Percentiles rank a stretch among this genome's conserved stretches.
phyloP scores from a whole-genome alignment of 2,329 filamentous ascomycete species.

The Calcarisporium arbuscula region DNA sequence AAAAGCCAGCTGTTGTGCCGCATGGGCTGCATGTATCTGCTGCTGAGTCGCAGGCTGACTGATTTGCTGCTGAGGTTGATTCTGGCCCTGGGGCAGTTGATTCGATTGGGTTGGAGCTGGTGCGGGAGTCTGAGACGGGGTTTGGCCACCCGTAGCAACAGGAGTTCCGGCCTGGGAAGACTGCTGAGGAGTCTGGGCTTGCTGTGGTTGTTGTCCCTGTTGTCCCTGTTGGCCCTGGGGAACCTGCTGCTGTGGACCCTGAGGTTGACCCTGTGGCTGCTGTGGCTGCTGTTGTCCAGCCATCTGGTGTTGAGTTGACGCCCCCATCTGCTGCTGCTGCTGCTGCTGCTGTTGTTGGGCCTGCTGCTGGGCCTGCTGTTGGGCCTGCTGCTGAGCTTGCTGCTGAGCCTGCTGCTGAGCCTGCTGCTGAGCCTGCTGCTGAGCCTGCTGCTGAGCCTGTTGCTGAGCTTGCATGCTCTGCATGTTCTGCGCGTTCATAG shows the following conservation, averaged over 20 bases:
- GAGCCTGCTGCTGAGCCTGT: slow-evolving; percentile 27
- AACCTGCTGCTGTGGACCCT: slow-evolving; percentile 20
- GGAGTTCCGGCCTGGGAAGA: slow-evolving; percentile 34
- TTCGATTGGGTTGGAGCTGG: slow-evolving; percentile 29
- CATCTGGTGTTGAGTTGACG: slow-evolving; percentile 22
- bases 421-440: slow-evolving; percentile 20
- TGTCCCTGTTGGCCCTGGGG: slow-evolving; percentile 32
- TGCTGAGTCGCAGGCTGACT: slow-evolving; percentile 19
- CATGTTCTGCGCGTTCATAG: slow-evolving; percentile 42
- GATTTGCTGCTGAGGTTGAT: slow-evolving; percentile 25
- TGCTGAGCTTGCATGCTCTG: slow-evolving; percentile 37
- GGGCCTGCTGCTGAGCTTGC: slow-evolving; percentile 18
- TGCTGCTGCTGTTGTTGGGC: slow-evolving; percentile 31
- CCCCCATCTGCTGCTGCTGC: slow-evolving; percentile 34
- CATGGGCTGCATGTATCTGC: slow-evolving; percentile 23
- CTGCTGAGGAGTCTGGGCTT: slow-evolving; percentile 41
- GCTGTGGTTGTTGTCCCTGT: slow-evolving; percentile 16
- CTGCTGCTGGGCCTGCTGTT: slow-evolving; percentile 25
- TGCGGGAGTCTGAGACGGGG: slow-evolving; percentile 39
- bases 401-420: slow-evolving; percentile 23
- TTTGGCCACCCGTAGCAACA: slow-evolving; percentile 38
- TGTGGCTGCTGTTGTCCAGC: slow-evolving; percentile 21
- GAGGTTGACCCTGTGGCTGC: slow-evolving; percentile 20
- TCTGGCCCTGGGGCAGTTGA: slow-evolving; percentile 23
- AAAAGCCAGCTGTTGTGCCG: slow-evolving; percentile 29